These are phyloP conservation scores for Mycena belliarum DNA, from an alignment of 768 basidiomycete genomes.

Conservation along the genomic window DNA sequence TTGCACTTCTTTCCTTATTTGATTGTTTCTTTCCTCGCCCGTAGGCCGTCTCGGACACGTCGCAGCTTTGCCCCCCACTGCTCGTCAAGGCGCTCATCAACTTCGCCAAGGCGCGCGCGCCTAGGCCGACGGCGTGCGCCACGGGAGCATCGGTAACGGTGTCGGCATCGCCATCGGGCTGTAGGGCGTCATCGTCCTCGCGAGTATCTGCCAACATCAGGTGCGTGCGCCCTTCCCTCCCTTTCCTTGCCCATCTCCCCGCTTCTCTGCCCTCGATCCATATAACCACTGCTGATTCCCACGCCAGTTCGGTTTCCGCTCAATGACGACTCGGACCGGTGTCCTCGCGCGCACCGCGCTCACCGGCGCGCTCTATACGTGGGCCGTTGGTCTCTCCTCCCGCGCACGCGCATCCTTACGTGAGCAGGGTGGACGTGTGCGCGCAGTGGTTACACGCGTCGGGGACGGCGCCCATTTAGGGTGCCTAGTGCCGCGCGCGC, in stretches of 20 bases:
- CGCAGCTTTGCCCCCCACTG: conserved; percentile 35
- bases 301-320: conserved; percentile 65
- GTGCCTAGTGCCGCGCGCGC: no score
- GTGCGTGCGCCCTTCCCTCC: not conserved
- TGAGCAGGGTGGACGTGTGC: no score
- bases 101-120: conserved; percentile 54
- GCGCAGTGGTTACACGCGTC: no score
- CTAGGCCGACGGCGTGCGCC: conserved; percentile 31
- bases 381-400: no score
- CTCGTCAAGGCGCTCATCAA: conserved; percentile 64
- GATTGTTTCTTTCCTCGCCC: no score
- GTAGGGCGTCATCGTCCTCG: conserved; percentile 46
- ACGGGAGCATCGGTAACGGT: conserved; percentile 50
- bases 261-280: no score
- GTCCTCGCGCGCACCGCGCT: conserved; percentile 65
- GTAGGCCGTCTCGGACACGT: no score
- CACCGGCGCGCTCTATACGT: conserved; percentile 71
- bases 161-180: conserved; percentile 61
- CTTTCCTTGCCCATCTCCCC: no score
- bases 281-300: no score
- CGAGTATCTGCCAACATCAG: conserved; percentile 64
- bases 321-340: conserved; percentile 68
- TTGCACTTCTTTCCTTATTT: no score
- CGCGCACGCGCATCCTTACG: no score
- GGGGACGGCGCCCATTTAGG: no score